These are phyloP conservation scores for Yamadazyma friedrichii DNA, from an alignment of 1,139 yeast species.

Conservation along the genomic window DNA sequence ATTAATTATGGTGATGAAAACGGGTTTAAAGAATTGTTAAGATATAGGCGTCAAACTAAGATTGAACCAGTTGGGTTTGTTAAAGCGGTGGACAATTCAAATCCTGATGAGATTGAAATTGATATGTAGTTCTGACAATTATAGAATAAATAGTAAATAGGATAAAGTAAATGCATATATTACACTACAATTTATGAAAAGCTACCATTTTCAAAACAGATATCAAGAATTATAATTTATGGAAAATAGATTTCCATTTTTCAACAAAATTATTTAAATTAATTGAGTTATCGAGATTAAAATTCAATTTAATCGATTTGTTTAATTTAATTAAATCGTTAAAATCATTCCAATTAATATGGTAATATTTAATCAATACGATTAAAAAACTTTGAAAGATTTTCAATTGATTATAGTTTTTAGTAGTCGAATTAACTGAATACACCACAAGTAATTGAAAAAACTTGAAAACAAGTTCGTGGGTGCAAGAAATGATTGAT, in stretches of 20 bases:
- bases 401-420: constrained; percentile 29
- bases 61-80: constrained; percentile 55
- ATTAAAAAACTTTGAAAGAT: constrained; percentile 35
- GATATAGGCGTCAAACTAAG: constrained; percentile 47
- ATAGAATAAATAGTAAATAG: not conserved
- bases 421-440: constrained; percentile 36
- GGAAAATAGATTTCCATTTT: constrained; percentile 37
- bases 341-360: constrained; percentile 42
- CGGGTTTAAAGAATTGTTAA: constrained; percentile 73
- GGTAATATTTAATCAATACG: constrained; percentile 38
- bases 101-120: constrained; percentile 69
- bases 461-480: constrained; percentile 29
- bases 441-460: constrained; percentile 38
- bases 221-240: constrained; percentile 8
- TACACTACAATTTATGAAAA: not conserved
- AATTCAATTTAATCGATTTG: constrained; percentile 39
- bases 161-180: not conserved
- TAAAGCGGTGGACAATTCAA: constrained; percentile 34
- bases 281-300: constrained; percentile 29
- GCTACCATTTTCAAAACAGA: too few species aligned
- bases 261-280: constrained; percentile 39
- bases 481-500: constrained; percentile 23
- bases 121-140: constrained; percentile 41
- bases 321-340: constrained; percentile 33
- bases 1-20: constrained; percentile 66